Conservation (phyloP, 1,284 basidiomycete species). For the Puccinia polysora region DNA sequence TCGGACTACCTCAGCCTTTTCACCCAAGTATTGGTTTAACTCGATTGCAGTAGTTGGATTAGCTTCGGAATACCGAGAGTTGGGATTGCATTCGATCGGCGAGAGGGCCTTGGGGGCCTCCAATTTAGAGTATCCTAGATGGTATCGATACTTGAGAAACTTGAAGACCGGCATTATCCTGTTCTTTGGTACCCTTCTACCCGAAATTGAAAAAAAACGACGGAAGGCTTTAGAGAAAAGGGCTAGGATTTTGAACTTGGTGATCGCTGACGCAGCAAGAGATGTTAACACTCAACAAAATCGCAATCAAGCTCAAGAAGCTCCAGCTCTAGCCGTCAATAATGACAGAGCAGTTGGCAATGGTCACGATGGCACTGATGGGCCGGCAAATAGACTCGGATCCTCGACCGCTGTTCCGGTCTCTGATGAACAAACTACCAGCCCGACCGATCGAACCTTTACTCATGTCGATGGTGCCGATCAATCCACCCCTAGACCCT, state of each 20-base stretch:
- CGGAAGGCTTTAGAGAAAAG: slow-evolving; percentile 50
- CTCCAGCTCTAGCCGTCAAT: not conserved
- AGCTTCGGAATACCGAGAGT: slow-evolving; percentile 49
- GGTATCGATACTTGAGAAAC: slow-evolving; percentile 43
- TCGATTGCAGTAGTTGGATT: slow-evolving; percentile 49
- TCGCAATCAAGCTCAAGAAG: not conserved
- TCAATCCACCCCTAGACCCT: too few species aligned
- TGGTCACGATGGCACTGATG: too few species aligned
- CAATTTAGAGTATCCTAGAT: slow-evolving; percentile 43
- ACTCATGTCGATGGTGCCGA: too few species aligned
- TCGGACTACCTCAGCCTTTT: slow-evolving; percentile 45
- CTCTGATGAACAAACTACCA: too few species aligned
- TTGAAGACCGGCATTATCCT: slow-evolving; percentile 46
- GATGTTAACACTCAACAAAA: slow-evolving; percentile 6
- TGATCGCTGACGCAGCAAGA: slow-evolving; percentile 39
- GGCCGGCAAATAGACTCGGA: too few species aligned
- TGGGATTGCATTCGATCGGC: slow-evolving; percentile 48
- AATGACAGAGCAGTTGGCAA: too few species aligned
- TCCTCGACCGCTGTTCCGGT: too few species aligned
- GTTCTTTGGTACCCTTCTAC: slow-evolving; percentile 50
- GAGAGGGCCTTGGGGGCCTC: slow-evolving; percentile 31
- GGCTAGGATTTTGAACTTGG: slow-evolving; percentile 47
- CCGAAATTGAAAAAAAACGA: slow-evolving; percentile 50
- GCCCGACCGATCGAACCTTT: too few species aligned
- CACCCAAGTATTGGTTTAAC: slow-evolving; percentile 51